Percentiles rank a stretch among this genome's conserved stretches.
phyloP scores from a whole-genome alignment of 2,329 filamentous ascomycete genomes.

The Fusarium liriodendri region DNA sequence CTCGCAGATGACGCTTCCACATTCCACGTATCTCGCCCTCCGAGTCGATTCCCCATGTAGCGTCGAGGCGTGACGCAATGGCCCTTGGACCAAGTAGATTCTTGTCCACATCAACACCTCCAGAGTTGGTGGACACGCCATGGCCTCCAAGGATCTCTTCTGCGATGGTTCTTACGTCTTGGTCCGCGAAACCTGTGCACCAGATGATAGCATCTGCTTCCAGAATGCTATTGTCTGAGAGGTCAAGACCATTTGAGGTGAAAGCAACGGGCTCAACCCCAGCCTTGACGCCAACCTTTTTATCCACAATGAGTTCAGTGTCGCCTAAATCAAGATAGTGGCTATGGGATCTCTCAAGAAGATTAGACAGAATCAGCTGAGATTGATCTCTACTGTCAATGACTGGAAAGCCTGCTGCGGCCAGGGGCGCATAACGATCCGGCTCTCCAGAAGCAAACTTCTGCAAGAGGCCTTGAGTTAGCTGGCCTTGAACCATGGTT shows the following conservation, averaged over 20 bases:
- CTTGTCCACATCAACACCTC: neutral
- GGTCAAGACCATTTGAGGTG: neutral
- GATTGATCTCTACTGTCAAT: conserved; percentile 7
- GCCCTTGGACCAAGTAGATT: neutral
- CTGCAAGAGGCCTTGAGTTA: conserved; percentile 6
- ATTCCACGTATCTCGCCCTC: conserved; percentile 34
- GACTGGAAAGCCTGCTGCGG: conserved; percentile 6
- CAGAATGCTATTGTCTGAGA: conserved; percentile 16
- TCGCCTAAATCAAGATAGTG: conserved; percentile 28
- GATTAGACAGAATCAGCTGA: conserved; percentile 6
- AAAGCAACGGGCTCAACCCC: conserved; percentile 7
- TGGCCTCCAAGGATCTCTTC: conserved; percentile 8
- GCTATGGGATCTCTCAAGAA: conserved; percentile 18
- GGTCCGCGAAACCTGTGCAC: conserved; percentile 30
- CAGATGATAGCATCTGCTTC: conserved; percentile 21
- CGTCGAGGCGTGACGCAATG: conserved; percentile 8
- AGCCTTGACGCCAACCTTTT: conserved; percentile 15
- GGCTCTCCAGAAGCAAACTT: conserved; percentile 21
- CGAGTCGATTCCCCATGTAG: conserved; percentile 26
- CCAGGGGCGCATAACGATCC: conserved; percentile 13
- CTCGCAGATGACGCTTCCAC: conserved; percentile 28
- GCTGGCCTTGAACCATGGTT: neutral
- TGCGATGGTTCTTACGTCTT: neutral
- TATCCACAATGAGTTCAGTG: conserved; percentile 4
- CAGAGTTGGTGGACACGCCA: accelerated